Conservation (phyloP, 768 basidiomycete genomes). For the Rhizopogon vinicolor region DNA sequence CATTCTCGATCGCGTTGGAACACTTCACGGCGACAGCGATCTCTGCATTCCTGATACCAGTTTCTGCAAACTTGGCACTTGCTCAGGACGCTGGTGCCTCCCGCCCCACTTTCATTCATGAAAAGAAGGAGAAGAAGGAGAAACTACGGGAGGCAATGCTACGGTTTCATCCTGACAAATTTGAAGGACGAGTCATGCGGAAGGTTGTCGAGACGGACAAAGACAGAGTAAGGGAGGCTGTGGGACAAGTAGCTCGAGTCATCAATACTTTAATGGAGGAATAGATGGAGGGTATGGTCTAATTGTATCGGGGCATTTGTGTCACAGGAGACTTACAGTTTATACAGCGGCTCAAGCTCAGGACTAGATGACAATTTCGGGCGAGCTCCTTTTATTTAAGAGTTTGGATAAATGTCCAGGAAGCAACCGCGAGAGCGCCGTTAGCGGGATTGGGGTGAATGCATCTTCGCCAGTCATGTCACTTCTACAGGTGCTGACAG, state of each 20-base stretch:
- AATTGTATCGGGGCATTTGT: background rate
- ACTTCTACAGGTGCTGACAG: too few relatives aligned
- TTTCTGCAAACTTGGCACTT: background rate
- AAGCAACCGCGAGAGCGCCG: too few relatives aligned
- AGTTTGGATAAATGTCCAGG: too few relatives aligned
- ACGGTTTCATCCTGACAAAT: constrained; percentile 81
- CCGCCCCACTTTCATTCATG: constrained; percentile 16
- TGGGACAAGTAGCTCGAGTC: constrained; percentile 58
- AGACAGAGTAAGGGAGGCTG: constrained; percentile 51
- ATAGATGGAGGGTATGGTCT: background rate
- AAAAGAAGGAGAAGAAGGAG: constrained; percentile 51
- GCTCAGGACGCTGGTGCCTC: background rate
- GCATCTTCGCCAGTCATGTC: too few relatives aligned
- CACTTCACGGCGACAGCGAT: constrained; percentile 55
- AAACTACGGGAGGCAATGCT: constrained; percentile 63
- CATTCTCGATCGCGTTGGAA: constrained; percentile 25
- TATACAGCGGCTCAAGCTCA: background rate
- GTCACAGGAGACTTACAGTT: background rate
- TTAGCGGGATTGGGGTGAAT: too few relatives aligned
- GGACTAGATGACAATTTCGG: background rate
- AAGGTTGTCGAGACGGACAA: constrained; percentile 42
- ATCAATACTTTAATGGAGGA: constrained; percentile 51
- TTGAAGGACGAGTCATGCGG: constrained; percentile 66
- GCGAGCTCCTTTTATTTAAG: background rate
- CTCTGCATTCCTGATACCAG: constrained; percentile 50